phyloP scores from a whole-genome alignment of 352 stramenopile species.

The Phytopythium kandeliae region DNA sequence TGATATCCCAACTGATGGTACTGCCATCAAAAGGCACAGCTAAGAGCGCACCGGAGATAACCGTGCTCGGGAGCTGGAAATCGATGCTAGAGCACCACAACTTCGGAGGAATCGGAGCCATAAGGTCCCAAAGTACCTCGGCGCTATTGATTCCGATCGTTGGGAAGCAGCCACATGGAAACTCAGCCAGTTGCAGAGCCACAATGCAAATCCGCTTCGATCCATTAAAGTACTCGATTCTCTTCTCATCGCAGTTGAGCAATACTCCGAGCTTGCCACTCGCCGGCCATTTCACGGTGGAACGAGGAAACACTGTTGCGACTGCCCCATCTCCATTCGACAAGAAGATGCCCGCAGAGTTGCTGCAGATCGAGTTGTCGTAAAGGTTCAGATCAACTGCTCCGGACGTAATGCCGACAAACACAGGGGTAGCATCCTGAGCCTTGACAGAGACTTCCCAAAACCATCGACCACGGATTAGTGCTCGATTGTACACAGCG shows the following conservation, averaged over 20 bases:
- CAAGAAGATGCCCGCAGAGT: slow-evolving; percentile 3
- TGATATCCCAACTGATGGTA: slow-evolving; percentile 58
- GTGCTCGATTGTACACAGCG: slow-evolving; percentile 58
- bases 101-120: slow-evolving; percentile 44
- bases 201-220: slow-evolving; percentile 28
- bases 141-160: slow-evolving; percentile 51
- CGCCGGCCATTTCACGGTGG: slow-evolving; percentile 6
- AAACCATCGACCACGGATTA: slow-evolving; percentile 71
- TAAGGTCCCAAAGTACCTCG: slow-evolving; percentile 65
- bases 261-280: slow-evolving; percentile 41
- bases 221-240: slow-evolving; percentile 56
- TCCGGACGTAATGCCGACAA: slow-evolving; percentile 58
- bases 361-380: neutral
- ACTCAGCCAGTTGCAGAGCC: slow-evolving; percentile 15
- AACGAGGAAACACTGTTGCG: neutral
- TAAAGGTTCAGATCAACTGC: slow-evolving; percentile 53
- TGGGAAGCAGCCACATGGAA: slow-evolving; percentile 34
- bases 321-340: neutral
- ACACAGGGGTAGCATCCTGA: slow-evolving; percentile 51
- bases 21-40: slow-evolving; percentile 49
- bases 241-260: slow-evolving; percentile 54
- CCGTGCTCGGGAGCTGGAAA: slow-evolving; percentile 48
- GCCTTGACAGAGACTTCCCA: slow-evolving; percentile 64
- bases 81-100: slow-evolving; percentile 42
- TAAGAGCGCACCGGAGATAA: slow-evolving; percentile 65